Conservation (phyloP, 768 basidiomycete species). For the Fomitopsis pulvina region DNA sequence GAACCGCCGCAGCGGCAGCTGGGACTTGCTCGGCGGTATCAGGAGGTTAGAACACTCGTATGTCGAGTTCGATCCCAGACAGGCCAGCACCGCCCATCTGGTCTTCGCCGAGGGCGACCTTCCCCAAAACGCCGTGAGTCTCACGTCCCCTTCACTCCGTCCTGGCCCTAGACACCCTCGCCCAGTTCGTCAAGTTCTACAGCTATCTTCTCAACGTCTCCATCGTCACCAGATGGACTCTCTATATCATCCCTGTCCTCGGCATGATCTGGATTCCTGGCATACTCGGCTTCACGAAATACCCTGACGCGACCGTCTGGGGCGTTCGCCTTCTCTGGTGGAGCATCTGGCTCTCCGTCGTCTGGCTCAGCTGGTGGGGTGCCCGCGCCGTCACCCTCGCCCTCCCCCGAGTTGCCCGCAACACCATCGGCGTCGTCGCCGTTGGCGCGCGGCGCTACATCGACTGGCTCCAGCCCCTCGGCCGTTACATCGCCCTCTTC, state of each 20-base stretch:
- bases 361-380: constrained; percentile 84
- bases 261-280: constrained; percentile 67
- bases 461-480: constrained; percentile 66
- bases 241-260: constrained; percentile 73
- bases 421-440: constrained; percentile 69
- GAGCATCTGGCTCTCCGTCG: constrained; percentile 78
- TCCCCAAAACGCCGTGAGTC: constrained; percentile 44
- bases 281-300: constrained; percentile 55
- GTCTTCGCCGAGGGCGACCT: constrained; percentile 57
- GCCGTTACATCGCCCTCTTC: constrained; percentile 63
- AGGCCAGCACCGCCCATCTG: constrained; percentile 45
- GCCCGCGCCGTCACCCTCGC: constrained; percentile 34
- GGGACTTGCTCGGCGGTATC: constrained; percentile 45
- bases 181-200: constrained; percentile 56
- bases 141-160: neutral
- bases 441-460: constrained; percentile 69
- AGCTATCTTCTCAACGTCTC: constrained; percentile 70
- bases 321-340: constrained; percentile 62
- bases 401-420: constrained; percentile 45
- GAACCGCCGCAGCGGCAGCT: constrained; percentile 30
- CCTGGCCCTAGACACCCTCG: neutral
- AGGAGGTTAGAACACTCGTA: constrained; percentile 49
- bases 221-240: constrained; percentile 71
- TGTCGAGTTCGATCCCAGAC: constrained; percentile 50
- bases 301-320: constrained; percentile 41